Evolutionary conservation across 2,329 filamentous ascomycete species (phyloP).

Genomic region (Knufia fluminis): DNA sequence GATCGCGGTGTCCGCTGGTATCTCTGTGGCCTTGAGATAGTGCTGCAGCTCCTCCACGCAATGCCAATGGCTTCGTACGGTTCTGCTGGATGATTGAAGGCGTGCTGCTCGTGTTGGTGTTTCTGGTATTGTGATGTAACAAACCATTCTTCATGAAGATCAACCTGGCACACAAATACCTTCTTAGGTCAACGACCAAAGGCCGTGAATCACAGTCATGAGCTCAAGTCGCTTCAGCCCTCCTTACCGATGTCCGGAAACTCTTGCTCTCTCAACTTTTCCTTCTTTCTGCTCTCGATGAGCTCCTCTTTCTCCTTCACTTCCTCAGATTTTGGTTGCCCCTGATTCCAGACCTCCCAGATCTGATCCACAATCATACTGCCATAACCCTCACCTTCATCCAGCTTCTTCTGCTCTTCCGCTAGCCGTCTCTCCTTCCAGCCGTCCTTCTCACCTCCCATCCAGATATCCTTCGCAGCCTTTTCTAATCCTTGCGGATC

Average conservation of each 20-base stretch:
- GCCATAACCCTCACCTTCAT: constrained; percentile 33
- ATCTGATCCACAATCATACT: constrained; percentile 38
- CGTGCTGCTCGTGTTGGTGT: too few relatives aligned
- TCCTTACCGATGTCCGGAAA: constrained; percentile 31
- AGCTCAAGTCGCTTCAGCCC: constrained; percentile 21
- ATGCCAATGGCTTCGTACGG: too few relatives aligned
- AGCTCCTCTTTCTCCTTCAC: constrained; percentile 23
- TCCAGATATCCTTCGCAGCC: constrained; percentile 6
- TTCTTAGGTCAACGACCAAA: too few relatives aligned
- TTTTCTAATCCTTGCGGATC: constrained; percentile 18
- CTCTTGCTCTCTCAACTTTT: constrained; percentile 22
- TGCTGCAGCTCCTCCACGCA: too few relatives aligned
- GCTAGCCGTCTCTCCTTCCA: constrained; percentile 32
- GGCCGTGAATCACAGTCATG: too few relatives aligned
- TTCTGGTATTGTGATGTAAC: too few relatives aligned
- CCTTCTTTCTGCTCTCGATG: constrained; percentile 23
- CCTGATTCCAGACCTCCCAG: constrained; percentile 31
- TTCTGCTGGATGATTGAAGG: too few relatives aligned
- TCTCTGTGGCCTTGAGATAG: too few relatives aligned
- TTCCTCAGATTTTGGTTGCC: constrained; percentile 15
- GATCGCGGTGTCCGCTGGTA: too few relatives aligned
- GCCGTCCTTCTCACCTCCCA: constrained; percentile 31
- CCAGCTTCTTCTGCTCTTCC: constrained; percentile 32
- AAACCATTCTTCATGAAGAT: too few relatives aligned
- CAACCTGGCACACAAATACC: too few relatives aligned